Percentiles rank a stretch among this genome's conserved stretches.
Evolutionary conservation across 805 yeast species (phyloP).

Genomic region (Candida lessepsii): DNA sequence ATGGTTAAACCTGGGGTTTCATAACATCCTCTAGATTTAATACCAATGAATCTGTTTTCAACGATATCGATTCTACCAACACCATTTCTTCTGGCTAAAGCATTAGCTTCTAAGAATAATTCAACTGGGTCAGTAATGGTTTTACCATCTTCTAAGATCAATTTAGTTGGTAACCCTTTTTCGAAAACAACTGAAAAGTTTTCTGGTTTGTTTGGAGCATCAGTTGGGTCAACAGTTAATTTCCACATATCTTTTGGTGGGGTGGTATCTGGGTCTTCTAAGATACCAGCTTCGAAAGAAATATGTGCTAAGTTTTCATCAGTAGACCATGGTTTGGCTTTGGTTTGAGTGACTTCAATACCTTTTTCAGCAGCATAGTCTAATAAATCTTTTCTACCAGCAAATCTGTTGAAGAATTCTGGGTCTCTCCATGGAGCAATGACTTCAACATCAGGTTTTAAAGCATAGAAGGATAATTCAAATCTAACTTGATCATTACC

Average conservation of each 20-base stretch:
- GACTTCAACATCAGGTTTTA: constrained; percentile 94
- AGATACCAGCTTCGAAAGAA: constrained; percentile 98
- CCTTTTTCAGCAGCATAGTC: constrained; percentile 90
- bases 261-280: constrained; percentile 97
- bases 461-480: constrained; percentile 94
- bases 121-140: constrained; percentile 84
- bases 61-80: constrained; percentile 99
- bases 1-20: constrained; percentile 98
- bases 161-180: constrained; percentile 85
- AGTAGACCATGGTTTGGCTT: constrained; percentile 99
- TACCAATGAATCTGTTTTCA: constrained; percentile 98
- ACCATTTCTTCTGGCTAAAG: constrained; percentile 98
- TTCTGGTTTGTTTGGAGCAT: constrained; percentile 94
- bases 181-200: constrained; percentile 77
- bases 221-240: constrained; percentile 90
- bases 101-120: constrained; percentile 87
- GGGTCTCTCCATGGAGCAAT: constrained; percentile 99
- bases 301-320: constrained; percentile 99
- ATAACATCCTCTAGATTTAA: constrained; percentile 98
- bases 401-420: constrained; percentile 87
- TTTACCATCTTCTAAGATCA: constrained; percentile 62
- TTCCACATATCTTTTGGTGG: constrained; percentile 99
- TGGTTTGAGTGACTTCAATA: constrained; percentile 95
- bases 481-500: constrained; percentile 99
- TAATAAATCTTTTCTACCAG: constrained; percentile 95